Evolutionary conservation across 2,329 filamentous ascomycete species (phyloP).

Genomic region (Ophiostoma quercus): DNA sequence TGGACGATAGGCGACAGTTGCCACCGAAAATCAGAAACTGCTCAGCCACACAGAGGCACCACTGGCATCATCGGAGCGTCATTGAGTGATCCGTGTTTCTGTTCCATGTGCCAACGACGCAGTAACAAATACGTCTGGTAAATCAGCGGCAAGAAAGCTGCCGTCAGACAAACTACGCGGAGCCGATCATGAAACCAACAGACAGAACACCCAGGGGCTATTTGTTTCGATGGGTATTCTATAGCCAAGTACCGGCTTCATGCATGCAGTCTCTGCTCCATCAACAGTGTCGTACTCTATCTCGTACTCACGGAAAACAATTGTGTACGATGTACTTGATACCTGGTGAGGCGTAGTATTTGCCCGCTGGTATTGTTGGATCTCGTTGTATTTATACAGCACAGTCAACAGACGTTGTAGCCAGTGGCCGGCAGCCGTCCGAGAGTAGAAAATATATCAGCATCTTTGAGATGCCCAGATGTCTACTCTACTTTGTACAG

Average conservation of each 20-base stretch:
- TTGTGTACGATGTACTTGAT: background rate
- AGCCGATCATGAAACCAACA: slow-evolving; percentile 5
- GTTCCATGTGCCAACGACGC: background rate
- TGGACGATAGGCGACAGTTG: background rate
- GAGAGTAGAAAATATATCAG: background rate
- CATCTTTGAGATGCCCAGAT: background rate
- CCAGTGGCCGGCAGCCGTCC: background rate
- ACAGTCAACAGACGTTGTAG: background rate
- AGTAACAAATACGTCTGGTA: background rate
- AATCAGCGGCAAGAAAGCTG: background rate
- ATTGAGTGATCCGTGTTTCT: background rate
- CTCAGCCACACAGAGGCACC: background rate
- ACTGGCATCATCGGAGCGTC: background rate
- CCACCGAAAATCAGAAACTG: background rate
- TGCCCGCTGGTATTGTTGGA: background rate
- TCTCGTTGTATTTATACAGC: background rate
- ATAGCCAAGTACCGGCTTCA: slow-evolving; percentile 8
- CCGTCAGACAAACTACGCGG: background rate
- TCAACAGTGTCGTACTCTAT: background rate
- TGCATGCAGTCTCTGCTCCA: background rate
- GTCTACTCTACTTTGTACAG: too few species aligned
- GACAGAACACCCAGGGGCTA: slow-evolving; percentile 1
- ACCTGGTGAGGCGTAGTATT: background rate
- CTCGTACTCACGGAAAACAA: background rate
- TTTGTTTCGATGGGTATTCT: background rate